Base-by-base conservation (phyloP, 805 yeast genomes). In the Ogataea minuta region DNA sequence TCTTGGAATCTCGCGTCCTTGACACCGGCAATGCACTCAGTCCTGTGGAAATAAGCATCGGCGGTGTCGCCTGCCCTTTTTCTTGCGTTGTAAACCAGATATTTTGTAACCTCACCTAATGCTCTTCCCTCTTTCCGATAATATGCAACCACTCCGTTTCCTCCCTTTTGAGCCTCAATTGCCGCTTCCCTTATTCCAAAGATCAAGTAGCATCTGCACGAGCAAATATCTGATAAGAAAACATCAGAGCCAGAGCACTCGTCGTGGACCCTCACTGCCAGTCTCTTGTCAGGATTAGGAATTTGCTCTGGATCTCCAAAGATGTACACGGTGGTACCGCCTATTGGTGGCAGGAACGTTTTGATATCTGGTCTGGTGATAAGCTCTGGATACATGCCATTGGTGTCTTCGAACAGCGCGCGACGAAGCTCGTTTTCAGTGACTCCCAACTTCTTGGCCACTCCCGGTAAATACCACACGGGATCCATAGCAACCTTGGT, bases 201-300 rank as follows among this genome's bases (percentile, higher is more conserved):
- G 38, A 78, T 70, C 59, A 79, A 64, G 52, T 79, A 79, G 43
- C 85, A 84, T 55, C 85, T 72, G 54, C 86, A 79, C 3, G 85
- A 79, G 57, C 86, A 79, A 30, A 79, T 78, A 53, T 79, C 85
- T 9, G 80, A 72, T 21, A 83, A 78, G 57, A 79, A 79, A 25
- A 79, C 86, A 54, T 79, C 85, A 11, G 83, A 76, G 19, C 85
- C 84, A 36, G 80, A 79, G 59, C 86, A 79, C 54, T 79, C 84
- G 57, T 79, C 86, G 50, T 79, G 85, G 26, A 79, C 67, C 59
- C 86, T 72, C 41, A 79, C 59, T 4, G 84, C 80, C 38, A 79
- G 62, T 45, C 67, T 68, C 53, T 66, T 69, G 27, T 62, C 59
- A 24, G 77, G 74, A 48, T 77, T 75, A 11, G 81, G 67, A 26